phyloP scores from a whole-genome alignment of 2,329 filamentous ascomycete genomes.

The Colletotrichum siamense region DNA sequence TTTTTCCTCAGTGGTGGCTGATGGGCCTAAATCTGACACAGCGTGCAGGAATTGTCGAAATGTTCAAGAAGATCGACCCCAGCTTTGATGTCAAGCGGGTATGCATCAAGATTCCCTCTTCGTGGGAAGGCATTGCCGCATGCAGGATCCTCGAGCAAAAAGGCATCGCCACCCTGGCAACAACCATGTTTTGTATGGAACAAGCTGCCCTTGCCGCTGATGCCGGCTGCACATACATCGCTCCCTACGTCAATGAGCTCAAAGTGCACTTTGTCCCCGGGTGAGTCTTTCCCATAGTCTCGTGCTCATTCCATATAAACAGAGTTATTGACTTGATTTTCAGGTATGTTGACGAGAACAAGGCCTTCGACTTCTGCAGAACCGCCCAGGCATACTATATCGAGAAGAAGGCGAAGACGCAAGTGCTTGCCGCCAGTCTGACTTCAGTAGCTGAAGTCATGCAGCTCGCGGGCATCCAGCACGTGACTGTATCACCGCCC shows the following conservation, averaged over 20 bases:
- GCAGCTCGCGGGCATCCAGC: conserved; percentile 59
- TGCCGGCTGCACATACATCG: conserved; percentile 65
- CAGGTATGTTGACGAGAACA: conserved; percentile 54
- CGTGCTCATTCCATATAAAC: not conserved
- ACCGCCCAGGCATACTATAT: conserved; percentile 59
- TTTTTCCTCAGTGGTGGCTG: not conserved
- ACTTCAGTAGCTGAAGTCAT: conserved; percentile 64
- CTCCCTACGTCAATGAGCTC: conserved; percentile 71
- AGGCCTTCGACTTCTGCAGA: conserved; percentile 55
- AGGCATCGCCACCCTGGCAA: conserved; percentile 65
- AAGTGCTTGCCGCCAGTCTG: conserved; percentile 62
- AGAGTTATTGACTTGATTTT: not conserved
- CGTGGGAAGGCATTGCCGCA: conserved; percentile 68
- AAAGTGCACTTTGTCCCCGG: conserved; percentile 63
- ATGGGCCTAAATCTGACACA: not conserved
- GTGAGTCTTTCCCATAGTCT: conserved; percentile 33
- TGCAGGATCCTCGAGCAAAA: conserved; percentile 57
- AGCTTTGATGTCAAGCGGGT: conserved; percentile 52
- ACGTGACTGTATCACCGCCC: conserved; percentile 63
- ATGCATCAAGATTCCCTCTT: conserved; percentile 68
- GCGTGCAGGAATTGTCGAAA: conserved; percentile 52
- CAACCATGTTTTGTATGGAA: conserved; percentile 66
- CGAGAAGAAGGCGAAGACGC: conserved; percentile 43
- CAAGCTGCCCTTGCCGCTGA: conserved; percentile 65
- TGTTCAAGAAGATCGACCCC: conserved; percentile 50